Evolutionary conservation across 768 basidiomycete genomes (phyloP), one percentile per base, ranked within the genome.

Genomic region (Lactarius psammicola): DNA sequence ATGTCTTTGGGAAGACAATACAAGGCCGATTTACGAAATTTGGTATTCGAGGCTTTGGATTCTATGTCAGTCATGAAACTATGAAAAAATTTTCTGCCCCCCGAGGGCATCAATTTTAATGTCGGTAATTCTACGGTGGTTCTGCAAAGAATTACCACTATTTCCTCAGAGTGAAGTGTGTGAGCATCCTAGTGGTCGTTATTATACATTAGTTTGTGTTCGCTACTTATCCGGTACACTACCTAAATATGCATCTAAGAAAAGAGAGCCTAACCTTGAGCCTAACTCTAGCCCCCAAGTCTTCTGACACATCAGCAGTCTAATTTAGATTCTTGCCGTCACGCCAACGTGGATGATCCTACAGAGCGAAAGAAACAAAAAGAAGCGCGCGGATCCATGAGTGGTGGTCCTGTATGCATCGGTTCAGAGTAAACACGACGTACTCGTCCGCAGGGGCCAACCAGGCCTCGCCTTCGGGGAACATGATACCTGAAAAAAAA

Each of bases 401-500:
- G 62, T 17, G 30, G 57, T n/a, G 49, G 5, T n/a, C 20, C 38
- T 33, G 18, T 6, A 8, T 49, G 54, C 26, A n/a, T 38, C 9
- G 49, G n/a, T 49, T 10, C 20, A n/a, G 11, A 20, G 34, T 36
- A 13, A 46, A 13, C 11, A 15, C 5, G 23, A 63, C 68, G 44
- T 72, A 85, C 83, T 86, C 83, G 64, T 87, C 85, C 2, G 81
- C 81, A n/a, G 80, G 78, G 0, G 81, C 81, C 7, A 81, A 66
- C 85, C 85, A 86, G 65, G 83, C 84, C 1, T 75, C 84, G 0
- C 84, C 85, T 66, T 86, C 85, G 0, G 86, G 87, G 76, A 87
- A 86, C 80, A 87, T 84, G 0, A 80, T 82, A 2, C 78, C 84
- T 84, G 44, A 2, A 57, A 13, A 20, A 59, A 42, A n/a, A n/a